phyloP scores from a whole-genome alignment of 371 early-diverging fungal genomes.

The Mucor piriformis region DNA sequence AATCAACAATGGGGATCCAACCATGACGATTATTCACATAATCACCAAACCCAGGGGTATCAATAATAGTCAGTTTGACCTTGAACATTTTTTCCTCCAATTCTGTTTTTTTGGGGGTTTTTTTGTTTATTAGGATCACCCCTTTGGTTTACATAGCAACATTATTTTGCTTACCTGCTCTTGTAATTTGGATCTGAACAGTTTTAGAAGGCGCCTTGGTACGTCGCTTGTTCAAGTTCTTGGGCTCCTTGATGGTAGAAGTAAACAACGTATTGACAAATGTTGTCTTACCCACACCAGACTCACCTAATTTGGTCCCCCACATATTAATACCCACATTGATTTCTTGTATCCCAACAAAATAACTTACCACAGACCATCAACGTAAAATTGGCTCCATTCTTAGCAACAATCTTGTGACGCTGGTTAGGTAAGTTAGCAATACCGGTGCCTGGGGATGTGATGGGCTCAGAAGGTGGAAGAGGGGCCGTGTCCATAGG shows the following conservation, averaged over 20 bases:
- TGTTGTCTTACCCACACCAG: slow-evolving; percentile 87
- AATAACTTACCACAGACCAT: slow-evolving; percentile 94
- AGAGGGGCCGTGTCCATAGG: slow-evolving; percentile 39
- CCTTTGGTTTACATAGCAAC: background rate
- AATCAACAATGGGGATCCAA: slow-evolving; percentile 75
- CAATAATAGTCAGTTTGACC: slow-evolving; percentile 90
- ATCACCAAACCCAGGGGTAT: slow-evolving; percentile 93
- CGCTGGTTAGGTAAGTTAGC: slow-evolving; percentile 98
- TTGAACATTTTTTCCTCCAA: slow-evolving; percentile 96
- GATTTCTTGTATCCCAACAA: no score
- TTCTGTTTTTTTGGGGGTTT: slow-evolving; percentile 48
- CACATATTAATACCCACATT: background rate
- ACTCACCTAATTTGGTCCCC: slow-evolving; percentile 51
- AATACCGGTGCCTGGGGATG: slow-evolving; percentile 87
- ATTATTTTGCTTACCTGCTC: slow-evolving; percentile 2
- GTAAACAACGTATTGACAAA: slow-evolving; percentile 91
- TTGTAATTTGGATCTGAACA: slow-evolving; percentile 80
- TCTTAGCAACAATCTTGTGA: slow-evolving; percentile 94
- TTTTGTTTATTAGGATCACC: background rate
- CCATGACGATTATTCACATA: slow-evolving; percentile 77
- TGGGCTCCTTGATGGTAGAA: slow-evolving; percentile 84
- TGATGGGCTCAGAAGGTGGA: slow-evolving; percentile 52
- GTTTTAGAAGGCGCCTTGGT: slow-evolving; percentile 88
- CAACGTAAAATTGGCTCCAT: slow-evolving; percentile 93
- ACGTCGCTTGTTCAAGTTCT: slow-evolving; percentile 79